Evolutionary conservation across 768 basidiomycete species (phyloP), one percentile per base, ranked within the genome.

Genomic region (Boletellus emodensis): DNA sequence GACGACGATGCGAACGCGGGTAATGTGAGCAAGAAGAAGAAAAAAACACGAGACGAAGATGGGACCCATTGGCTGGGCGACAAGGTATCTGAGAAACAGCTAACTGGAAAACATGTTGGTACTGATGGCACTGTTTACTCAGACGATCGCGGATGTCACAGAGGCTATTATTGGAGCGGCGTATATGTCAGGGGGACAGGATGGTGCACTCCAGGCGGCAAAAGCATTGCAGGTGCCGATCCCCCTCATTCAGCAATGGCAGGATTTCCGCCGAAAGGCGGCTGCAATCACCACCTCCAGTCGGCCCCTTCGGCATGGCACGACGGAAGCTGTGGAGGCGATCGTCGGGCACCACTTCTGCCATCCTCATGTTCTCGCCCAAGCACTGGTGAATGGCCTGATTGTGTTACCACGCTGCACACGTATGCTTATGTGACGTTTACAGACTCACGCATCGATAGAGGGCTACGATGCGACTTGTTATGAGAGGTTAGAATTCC

Each of bases 131-230:
- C 52, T 46, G 15, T 57, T 49, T 15, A 35, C 59, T 22, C 30
- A 92, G 90, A 81, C 83, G 18, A 74, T 91, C 26, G 90, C 91
- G 43, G 91, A 94, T 67, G 87, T 91, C 38, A 79, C 81, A 9
- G 91, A 94, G 67, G 88, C 91, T 4, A 81, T 93, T 52, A 82
- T 92, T 24, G 91, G 85, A 32, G 90, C 90, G 15, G 88, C 86
- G 5, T 91, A 84, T 62, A 72, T 87, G 40, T 81, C 84, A 20
- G 85, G 85, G 11, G 90, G 89, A 46, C 73, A 75, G 43, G 84
- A 87, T 46, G 66, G 69, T 17, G 90, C 85, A 6, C 75, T 90
- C 40, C 75, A 76, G 52, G 80, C 76, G 20, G 76, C 79, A 38
- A 88, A 86, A 61, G 75, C 76, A 20, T 70, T 94, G 59, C 75